Percentiles rank a stretch among this genome's conserved stretches.
Conservation (phyloP, 345 rosid species). For the Stellera chamaejasme region DNA sequence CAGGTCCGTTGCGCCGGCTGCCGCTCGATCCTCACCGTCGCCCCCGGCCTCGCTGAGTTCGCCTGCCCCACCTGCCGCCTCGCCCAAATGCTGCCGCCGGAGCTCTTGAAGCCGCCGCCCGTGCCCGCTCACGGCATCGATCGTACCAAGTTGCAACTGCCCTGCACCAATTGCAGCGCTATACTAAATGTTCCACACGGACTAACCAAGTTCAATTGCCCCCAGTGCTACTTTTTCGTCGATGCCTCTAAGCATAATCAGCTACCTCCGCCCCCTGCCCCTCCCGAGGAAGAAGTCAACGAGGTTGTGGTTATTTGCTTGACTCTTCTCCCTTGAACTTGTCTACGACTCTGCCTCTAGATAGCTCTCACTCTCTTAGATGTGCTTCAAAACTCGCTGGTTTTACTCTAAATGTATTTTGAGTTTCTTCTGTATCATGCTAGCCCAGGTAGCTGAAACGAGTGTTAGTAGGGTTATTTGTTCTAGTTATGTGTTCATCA, state of each 20-base stretch:
- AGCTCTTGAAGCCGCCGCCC: constrained; percentile 43
- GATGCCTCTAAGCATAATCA: constrained; percentile 59
- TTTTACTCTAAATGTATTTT: neutral
- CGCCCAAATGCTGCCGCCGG: constrained; percentile 97
- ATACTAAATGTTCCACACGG: constrained; percentile 94
- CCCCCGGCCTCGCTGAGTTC: constrained; percentile 64
- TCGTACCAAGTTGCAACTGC: constrained; percentile 94
- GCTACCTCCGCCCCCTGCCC: constrained; percentile 33
- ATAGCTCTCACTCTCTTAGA: neutral
- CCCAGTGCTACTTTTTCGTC: constrained; percentile 88
- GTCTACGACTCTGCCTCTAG: neutral
- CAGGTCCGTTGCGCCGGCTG: constrained; percentile 98
- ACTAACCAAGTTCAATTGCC: constrained; percentile 72
- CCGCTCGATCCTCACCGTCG: constrained; percentile 66
- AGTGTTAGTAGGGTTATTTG: neutral
- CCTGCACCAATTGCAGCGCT: constrained; percentile 92
- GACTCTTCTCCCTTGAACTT: neutral
- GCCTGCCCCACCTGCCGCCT: constrained; percentile 78
- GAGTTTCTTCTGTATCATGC: neutral
- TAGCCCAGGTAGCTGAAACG: neutral
- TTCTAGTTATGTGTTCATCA: neutral
- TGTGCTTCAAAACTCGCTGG: neutral
- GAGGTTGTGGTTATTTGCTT: constrained; percentile 76
- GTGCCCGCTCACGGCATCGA: constrained; percentile 93
- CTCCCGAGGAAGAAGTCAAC: constrained; percentile 42